These are phyloP conservation scores for Cucumis hystrix DNA, from an alignment of 306 rosid species.

Conservation along the genomic window DNA sequence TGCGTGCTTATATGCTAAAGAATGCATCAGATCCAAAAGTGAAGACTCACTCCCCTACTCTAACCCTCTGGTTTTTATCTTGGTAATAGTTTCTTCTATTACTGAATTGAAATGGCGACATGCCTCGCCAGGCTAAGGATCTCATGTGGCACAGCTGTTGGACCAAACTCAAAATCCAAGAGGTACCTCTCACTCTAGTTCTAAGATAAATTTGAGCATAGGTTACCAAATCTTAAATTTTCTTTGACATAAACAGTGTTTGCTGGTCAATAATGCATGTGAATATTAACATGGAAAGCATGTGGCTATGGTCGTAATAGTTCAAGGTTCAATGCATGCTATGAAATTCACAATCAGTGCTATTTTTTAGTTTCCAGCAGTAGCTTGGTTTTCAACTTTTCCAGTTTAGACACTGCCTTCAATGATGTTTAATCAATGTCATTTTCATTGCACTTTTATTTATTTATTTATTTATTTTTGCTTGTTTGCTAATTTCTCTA, in stretches of 20 bases:
- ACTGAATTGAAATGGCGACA: background rate
- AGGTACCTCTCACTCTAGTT: background rate
- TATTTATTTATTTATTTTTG: background rate
- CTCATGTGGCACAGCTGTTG: background rate
- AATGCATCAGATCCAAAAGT: background rate
- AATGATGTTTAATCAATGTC: background rate
- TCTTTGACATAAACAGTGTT: background rate
- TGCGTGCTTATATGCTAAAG: background rate
- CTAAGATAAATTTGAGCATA: background rate
- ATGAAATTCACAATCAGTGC: background rate
- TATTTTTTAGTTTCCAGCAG: background rate
- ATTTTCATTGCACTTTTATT: background rate
- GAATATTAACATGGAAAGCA: background rate
- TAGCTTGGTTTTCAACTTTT: background rate
- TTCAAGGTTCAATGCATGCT: background rate
- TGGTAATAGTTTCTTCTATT: background rate
- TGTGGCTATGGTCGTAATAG: background rate
- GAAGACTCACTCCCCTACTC: background rate
- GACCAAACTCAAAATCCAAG: background rate
- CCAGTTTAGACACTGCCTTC: background rate
- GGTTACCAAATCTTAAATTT: background rate
- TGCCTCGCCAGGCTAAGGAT: background rate
- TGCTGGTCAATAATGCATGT: background rate
- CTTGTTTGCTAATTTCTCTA: background rate
- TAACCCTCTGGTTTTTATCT: background rate